Evolutionary conservation across 2,329 filamentous ascomycete species (phyloP), one percentile per base, ranked within the genome.

Genomic region (Fusarium devonianum): DNA sequence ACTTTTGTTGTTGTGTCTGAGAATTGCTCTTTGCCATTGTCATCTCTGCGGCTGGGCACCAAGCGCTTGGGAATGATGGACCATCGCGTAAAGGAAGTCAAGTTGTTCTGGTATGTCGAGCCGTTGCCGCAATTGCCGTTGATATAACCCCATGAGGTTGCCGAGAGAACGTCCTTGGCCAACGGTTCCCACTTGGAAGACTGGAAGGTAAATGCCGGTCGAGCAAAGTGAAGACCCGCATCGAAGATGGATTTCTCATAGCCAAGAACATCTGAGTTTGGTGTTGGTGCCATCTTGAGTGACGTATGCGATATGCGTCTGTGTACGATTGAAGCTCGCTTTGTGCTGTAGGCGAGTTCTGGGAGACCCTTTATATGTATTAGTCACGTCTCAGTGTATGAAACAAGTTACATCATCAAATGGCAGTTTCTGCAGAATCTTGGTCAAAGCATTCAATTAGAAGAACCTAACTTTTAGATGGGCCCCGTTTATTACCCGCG

Each of bases 61-160:
- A 58, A 26, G 0, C 55, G 32, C 5, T 42, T 50, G 0, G 55
- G 55, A 4, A 58, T 9, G 0, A 55, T 55, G 0, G 43, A 50
- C 54, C 55, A 58, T 1, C 26, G 39, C 0, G 42, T 38, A 0
- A 58, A 58, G 0, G 55, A 39, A 2, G 29, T 45, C 5, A 58
- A 10, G 10, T 58, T 58, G 1, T 58, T 58, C 2, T 11, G 45
- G 5, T 58, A 58, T 0, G 55, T 58, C 11, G 55, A 45, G 1
- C 53, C 55, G 3, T 41, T 39, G 0, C 54, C 53, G 1, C 53
- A 58, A 11, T 58, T 58, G 1, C 54, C 53, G 6, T 54, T 39
- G 6, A 58, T 58, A 1, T 58, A 58, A 1, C 54, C 53, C 54
- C 54, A 58, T 1, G 54, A 58, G 2, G 53, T 54, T 5, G 53